Evolutionary conservation across 768 basidiomycete species (phyloP).

Genomic region (Suillus bovinus): DNA sequence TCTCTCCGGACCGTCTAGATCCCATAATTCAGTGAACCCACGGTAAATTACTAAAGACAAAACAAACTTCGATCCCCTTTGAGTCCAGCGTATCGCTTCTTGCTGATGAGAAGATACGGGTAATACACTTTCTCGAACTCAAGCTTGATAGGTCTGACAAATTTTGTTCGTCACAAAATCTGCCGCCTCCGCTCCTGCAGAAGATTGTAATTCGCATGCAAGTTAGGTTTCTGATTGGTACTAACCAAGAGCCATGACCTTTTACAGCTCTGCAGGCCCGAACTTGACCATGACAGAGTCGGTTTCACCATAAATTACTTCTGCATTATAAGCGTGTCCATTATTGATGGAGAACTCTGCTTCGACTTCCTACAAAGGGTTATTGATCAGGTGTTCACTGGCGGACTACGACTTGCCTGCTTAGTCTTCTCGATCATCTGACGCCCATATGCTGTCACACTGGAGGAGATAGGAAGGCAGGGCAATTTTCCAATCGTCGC

Average conservation of each 20-base stretch:
- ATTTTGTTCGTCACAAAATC: constrained; percentile 87
- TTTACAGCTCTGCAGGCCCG: constrained; percentile 81
- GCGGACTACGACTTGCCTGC: constrained; percentile 45
- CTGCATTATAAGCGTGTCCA: constrained; percentile 82
- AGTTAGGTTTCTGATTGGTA: constrained; percentile 3
- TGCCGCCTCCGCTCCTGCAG: constrained; percentile 88
- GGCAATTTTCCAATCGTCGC: constrained; percentile 97
- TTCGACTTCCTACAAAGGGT: constrained; percentile 74
- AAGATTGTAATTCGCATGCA: constrained; percentile 1
- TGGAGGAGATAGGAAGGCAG: constrained; percentile 94
- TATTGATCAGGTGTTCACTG: constrained; percentile 5
- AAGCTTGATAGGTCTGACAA: constrained; percentile 94
- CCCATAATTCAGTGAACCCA: constrained; percentile 2
- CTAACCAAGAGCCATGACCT: constrained; percentile 89
- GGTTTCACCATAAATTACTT: constrained; percentile 98
- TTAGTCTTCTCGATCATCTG: constrained; percentile 99
- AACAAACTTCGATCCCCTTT: constrained; percentile 93
- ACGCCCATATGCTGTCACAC: constrained; percentile 93
- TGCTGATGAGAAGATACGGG: constrained; percentile 96
- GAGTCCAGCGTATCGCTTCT: constrained; percentile 99
- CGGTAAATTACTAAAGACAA: neutral
- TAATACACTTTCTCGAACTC: constrained; percentile 99
- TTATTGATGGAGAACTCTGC: constrained; percentile 83
- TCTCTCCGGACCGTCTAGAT: constrained; percentile 93
- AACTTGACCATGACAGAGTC: constrained; percentile 99